These are phyloP conservation scores for Komagataea norvegica DNA, from an alignment of 1,139 yeast genomes.

Conservation along the genomic window DNA sequence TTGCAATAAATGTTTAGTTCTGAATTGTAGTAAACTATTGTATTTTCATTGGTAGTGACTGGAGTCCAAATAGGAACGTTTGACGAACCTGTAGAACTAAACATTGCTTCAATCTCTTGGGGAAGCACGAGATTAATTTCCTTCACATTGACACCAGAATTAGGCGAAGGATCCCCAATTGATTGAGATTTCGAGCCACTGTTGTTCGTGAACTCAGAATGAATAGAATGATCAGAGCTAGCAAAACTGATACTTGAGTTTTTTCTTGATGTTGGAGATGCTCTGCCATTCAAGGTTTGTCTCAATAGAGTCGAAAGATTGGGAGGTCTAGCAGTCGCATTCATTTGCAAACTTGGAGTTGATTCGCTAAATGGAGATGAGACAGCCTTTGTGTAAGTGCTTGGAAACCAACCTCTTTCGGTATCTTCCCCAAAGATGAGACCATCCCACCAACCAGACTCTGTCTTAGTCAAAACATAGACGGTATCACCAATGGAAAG, in stretches of 20 bases:
- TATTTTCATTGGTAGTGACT: conserved; percentile 50
- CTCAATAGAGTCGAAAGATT: conserved; percentile 17
- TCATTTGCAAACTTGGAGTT: conserved; percentile 3
- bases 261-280: conserved; percentile 16
- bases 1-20: conserved; percentile 55
- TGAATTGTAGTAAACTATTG: conserved; percentile 53
- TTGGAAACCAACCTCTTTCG: conserved; percentile 76
- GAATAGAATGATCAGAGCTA: conserved; percentile 19
- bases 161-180: conserved; percentile 1
- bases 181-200: conserved; percentile 5
- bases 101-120: conserved; percentile 34
- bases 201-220: conserved; percentile 6
- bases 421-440: conserved; percentile 35
- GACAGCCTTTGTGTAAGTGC: conserved; percentile 41
- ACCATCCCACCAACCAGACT: conserved; percentile 79
- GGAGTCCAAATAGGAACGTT: conserved; percentile 49
- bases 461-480: conserved; percentile 41
- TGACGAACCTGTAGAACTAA: conserved; percentile 25
- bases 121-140: conserved; percentile 28
- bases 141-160: conserved; percentile 8
- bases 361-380: conserved; percentile 6
- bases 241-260: conserved; percentile 23
- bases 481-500: conserved; percentile 30
- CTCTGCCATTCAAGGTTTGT: conserved; percentile 18
- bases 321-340: neutral